phyloP scores from a whole-genome alignment of 169 alveolate species.

The Plasmodium knowlesi region DNA sequence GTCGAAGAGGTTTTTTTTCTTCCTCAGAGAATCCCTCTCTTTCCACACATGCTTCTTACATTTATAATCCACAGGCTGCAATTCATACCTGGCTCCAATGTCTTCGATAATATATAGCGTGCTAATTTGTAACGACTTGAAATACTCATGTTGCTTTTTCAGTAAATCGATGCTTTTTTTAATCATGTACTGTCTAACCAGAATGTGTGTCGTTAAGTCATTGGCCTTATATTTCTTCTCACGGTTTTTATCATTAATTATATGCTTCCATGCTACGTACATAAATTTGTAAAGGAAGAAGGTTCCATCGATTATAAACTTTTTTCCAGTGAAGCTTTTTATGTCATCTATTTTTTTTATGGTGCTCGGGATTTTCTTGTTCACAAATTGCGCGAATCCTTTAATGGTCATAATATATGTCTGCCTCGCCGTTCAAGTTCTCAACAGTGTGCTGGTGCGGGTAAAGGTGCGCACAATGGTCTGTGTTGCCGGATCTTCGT shows the following conservation, averaged over 20 bases:
- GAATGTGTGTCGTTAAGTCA: conserved; percentile 42
- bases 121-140: conserved; percentile 61
- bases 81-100: conserved; percentile 71
- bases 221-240: conserved; percentile 41
- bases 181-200: conserved; percentile 62
- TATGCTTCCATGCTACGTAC: conserved; percentile 75
- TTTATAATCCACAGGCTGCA: conserved; percentile 69
- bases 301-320: conserved; percentile 71
- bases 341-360: conserved; percentile 68
- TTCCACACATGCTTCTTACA: conserved; percentile 76
- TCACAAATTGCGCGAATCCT: conserved; percentile 61
- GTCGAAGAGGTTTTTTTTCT: conserved; percentile 64
- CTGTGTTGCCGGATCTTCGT: not conserved
- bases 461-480: not conserved
- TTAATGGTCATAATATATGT: conserved; percentile 72
- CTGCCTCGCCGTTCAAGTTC: not conserved
- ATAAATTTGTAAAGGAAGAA: conserved; percentile 67
- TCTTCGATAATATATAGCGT: conserved; percentile 73
- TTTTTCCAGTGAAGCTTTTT: conserved; percentile 66
- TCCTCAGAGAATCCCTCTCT: conserved; percentile 54
- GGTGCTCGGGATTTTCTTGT: conserved; percentile 70
- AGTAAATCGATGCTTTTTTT: conserved; percentile 62
- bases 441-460: not conserved
- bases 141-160: conserved; percentile 70
- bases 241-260: conserved; percentile 61